Base-by-base conservation (phyloP, 768 basidiomycete genomes). In the Nidularia pulvinata region DNA sequence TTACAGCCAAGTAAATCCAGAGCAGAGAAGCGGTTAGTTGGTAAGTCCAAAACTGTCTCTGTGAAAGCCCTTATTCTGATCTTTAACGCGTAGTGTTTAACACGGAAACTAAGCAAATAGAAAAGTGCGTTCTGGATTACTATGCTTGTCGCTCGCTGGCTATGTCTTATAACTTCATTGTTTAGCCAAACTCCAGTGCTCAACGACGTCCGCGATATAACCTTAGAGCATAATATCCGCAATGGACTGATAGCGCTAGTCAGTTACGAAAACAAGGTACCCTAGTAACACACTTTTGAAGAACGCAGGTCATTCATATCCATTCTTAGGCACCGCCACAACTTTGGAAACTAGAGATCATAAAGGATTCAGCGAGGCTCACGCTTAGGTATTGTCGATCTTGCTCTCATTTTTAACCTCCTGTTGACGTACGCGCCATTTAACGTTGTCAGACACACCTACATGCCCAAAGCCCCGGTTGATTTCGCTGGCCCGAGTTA, bases 401-500 rank as follows among this genome's bases (percentile, higher is more conserved):
- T 19, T 19, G 19, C 19, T 19, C 19, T 19, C 61, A 64, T n/a
- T 56, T 7, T 30, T 22, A 9, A 9, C 33, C 30, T 35, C 37
- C 33, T 19, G 25, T 37, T 50, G 30, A 22, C 35, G 49, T 6
- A 44, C 19, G 19, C 19, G 19, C 19, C 36, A 46, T 16, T 45
- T 75, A 9, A 65, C 62, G 9, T 30, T 19, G 33, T 32, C 53
- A 84, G 86, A 48, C 89, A 90, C 59, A 91, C 85, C 1, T 92
- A 90, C 63, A 80, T 85, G 75, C 85, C 89, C 7, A 89, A 86
- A 62, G 70, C 72, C 10, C 57, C 74, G 10, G 82, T 89, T 16
- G 87, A 91, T 60, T 90, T 91, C 60, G 86, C 89, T 1, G 91
- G 91, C 0, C 84, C 86, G 6, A 89, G 88, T 62, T 90, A 91